Percentiles rank a stretch among this genome's conserved stretches.
Evolutionary conservation across 2,329 filamentous ascomycete species (phyloP).

Genomic region (Fusarium avenaceum): DNA sequence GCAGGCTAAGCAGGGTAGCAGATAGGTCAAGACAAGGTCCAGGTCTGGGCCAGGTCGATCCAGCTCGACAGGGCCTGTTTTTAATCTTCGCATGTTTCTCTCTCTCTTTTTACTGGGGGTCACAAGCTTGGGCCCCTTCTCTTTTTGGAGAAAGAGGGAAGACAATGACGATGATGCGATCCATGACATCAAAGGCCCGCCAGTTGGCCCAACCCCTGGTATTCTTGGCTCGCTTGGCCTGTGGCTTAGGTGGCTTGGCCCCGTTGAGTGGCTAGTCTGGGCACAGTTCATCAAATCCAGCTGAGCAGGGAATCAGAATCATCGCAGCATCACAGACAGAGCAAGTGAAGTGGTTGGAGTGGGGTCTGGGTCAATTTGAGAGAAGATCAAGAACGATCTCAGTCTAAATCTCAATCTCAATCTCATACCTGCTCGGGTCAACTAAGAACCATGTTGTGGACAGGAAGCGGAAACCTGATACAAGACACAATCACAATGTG

Average conservation of each 20-base stretch:
- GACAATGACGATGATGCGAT: constrained; percentile 39
- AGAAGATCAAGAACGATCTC: too few relatives aligned
- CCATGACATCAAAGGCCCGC: constrained; percentile 47
- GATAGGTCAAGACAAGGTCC: background rate
- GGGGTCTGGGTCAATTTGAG: background rate
- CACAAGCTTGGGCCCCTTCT: background rate
- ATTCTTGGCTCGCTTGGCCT: constrained; percentile 35
- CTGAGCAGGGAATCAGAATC: constrained; percentile 43
- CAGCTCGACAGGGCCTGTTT: constrained; percentile 38
- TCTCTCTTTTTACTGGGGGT: background rate
- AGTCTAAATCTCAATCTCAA: constrained; percentile 2
- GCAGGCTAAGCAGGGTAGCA: too few relatives aligned
- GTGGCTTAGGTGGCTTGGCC: constrained; percentile 43
- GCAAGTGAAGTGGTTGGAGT: background rate
- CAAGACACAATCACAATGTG: constrained; percentile 14
- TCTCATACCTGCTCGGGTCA: background rate
- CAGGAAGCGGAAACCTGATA: constrained; percentile 31
- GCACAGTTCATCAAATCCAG: constrained; percentile 43
- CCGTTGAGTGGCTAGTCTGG: constrained; percentile 29
- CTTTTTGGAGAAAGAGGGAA: too few relatives aligned
- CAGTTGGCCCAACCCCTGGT: constrained; percentile 31
- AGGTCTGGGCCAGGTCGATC: constrained; percentile 18
- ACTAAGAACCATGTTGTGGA: constrained; percentile 16
- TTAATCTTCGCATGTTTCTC: background rate
- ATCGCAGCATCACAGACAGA: background rate